These are phyloP conservation scores for Cotoneaster glaucophyllus DNA, from an alignment of 306 rosid genomes.

Conservation along the genomic window DNA sequence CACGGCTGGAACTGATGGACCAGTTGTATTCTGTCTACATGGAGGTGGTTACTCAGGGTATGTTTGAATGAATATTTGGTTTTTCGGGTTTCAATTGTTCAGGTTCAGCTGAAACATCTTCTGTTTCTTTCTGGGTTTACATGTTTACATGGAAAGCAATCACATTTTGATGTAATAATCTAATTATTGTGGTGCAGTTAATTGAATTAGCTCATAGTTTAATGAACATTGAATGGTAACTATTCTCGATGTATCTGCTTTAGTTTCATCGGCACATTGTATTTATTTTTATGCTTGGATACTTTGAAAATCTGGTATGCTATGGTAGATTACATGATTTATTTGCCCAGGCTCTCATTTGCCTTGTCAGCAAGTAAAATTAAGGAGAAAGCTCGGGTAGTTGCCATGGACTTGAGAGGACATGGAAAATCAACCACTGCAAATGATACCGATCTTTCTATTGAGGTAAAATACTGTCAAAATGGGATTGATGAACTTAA, in stretches of 20 bases:
- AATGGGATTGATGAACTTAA: not conserved
- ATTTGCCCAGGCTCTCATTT: constrained; percentile 71
- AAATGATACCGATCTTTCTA: constrained; percentile 70
- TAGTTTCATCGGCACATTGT: not conserved
- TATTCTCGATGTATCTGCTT: not conserved
- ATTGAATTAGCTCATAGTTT: not conserved
- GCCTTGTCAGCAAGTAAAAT: constrained; percentile 64
- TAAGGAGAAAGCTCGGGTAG: constrained; percentile 80
- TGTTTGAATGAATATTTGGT: constrained; percentile 4
- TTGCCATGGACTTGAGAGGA: constrained; percentile 93
- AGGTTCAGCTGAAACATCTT: not conserved
- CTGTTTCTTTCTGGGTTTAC: not conserved
- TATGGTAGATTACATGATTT: not conserved
- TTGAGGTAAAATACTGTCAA: constrained; percentile 49
- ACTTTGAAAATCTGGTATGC: not conserved
- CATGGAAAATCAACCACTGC: constrained; percentile 84
- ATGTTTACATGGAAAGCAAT: not conserved
- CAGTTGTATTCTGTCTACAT: constrained; percentile 86
- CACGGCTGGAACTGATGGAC: constrained; percentile 92
- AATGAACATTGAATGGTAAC: not conserved
- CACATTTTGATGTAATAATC: not conserved
- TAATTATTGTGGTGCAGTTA: not conserved
- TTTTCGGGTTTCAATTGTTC: not conserved
- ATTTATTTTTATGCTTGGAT: not conserved
- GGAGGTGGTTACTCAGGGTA: constrained; percentile 99